These are phyloP conservation scores for Gymnopilus dilepis DNA, from an alignment of 768 basidiomycete species.

Conservation along the genomic window DNA sequence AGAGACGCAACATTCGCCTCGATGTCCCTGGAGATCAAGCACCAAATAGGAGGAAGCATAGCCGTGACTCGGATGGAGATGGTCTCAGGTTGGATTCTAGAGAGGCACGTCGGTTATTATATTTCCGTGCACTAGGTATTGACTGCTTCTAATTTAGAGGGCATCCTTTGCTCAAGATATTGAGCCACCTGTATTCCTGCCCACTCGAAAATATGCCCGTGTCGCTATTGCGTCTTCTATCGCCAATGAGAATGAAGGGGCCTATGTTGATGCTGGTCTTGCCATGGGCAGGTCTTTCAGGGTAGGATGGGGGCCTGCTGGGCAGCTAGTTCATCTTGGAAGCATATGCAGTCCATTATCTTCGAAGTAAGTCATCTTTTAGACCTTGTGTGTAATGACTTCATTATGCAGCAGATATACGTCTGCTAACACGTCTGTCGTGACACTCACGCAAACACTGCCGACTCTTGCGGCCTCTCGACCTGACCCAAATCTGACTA, in stretches of 20 bases:
- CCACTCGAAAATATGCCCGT: conserved; percentile 81
- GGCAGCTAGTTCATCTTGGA: conserved; percentile 78
- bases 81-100: conserved; percentile 61
- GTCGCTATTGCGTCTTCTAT: conserved; percentile 73
- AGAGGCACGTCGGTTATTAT: conserved; percentile 51
- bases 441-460: conserved; percentile 57
- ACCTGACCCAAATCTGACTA: conserved; percentile 18
- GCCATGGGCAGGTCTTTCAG: conserved; percentile 87
- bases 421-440: conserved; percentile 66
- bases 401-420: conserved; percentile 42
- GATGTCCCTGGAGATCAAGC: conserved; percentile 42
- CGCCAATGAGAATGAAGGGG: conserved; percentile 66
- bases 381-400: background rate
- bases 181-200: conserved; percentile 68
- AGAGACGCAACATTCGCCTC: conserved; percentile 35
- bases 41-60: conserved; percentile 66
- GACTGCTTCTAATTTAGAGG: conserved; percentile 49
- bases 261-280: conserved; percentile 81
- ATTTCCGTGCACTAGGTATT: conserved; percentile 5
- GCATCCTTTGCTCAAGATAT: conserved; percentile 80
- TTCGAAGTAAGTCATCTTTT: conserved; percentile 51
- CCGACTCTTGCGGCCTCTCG: conserved; percentile 24
- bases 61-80: conserved; percentile 80
- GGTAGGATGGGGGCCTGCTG: conserved; percentile 88
- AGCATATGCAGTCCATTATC: conserved; percentile 64